These are phyloP conservation scores for Rhodofomes roseus DNA, from an alignment of 1,284 basidiomycete species.

Conservation along the genomic window DNA sequence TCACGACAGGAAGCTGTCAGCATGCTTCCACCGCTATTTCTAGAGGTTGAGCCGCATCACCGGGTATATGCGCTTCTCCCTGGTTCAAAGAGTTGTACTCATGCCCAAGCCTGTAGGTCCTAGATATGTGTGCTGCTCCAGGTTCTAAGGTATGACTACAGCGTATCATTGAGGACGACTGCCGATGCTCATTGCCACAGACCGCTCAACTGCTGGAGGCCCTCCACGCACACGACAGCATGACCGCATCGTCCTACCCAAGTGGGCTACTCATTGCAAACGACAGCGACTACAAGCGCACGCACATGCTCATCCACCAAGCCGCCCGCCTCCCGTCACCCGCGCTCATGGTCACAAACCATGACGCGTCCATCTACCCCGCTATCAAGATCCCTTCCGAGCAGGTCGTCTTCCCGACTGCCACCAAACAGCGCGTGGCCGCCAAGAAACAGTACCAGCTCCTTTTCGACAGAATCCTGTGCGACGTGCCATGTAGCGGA, in stretches of 20 bases:
- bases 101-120: conserved; percentile 48
- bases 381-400: conserved; percentile 56
- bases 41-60: conserved; percentile 93
- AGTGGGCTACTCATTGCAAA: conserved; percentile 85
- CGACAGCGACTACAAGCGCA: conserved; percentile 91
- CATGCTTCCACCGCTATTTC: conserved; percentile 95
- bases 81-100: not conserved
- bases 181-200: conserved; percentile 32
- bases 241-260: conserved; percentile 60
- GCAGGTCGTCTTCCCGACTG: conserved; percentile 22
- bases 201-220: conserved; percentile 92
- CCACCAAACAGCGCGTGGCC: conserved; percentile 22
- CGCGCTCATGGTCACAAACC: conserved; percentile 92
- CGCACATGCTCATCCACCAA: conserved; percentile 97
- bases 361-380: conserved; percentile 91
- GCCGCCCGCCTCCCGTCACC: conserved; percentile 93
- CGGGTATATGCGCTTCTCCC: conserved; percentile 41
- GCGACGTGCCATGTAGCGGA: conserved; percentile 97
- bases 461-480: conserved; percentile 90
- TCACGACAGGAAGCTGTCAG: conserved; percentile 98
- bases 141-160: conserved; percentile 76
- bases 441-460: conserved; percentile 42
- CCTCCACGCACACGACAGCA: conserved; percentile 68
- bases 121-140: conserved; percentile 99
- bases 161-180: not conserved